These are phyloP conservation scores for Blepharisma stoltei DNA, from an alignment of 73 alveolate genomes.

Conservation along the genomic window DNA sequence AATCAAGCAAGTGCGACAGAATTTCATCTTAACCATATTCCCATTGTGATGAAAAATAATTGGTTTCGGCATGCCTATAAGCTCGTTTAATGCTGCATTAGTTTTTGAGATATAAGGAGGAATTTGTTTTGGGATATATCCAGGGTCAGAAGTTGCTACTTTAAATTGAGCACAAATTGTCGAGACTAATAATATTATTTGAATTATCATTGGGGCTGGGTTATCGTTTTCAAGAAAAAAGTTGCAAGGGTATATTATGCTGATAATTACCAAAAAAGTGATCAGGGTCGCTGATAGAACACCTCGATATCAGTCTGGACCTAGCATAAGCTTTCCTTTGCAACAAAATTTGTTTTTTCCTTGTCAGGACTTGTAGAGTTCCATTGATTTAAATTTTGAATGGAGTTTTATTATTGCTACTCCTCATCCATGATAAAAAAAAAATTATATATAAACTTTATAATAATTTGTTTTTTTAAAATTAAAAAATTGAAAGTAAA, in stretches of 20 bases:
- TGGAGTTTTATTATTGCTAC: too few species aligned
- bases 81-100: constrained; percentile 19
- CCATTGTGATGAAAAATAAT: constrained; percentile 16
- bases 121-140: constrained; percentile 30
- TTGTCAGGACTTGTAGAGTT: constrained; percentile 2
- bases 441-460: too few species aligned
- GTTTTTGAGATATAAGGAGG: constrained; percentile 11
- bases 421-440: too few species aligned
- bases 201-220: not conserved
- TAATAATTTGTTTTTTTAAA: too few species aligned
- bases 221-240: not conserved
- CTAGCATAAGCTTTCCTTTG: constrained; percentile 30
- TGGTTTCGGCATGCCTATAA: not conserved
- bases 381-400: not conserved
- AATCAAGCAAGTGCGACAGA: constrained; percentile 11
- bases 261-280: not conserved
- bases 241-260: not conserved
- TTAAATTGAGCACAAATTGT: not conserved
- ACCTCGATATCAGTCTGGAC: constrained; percentile 31
- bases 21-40: constrained; percentile 20
- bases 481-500: too few species aligned
- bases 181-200: not conserved
- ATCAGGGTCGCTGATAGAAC: not conserved
- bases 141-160: constrained; percentile 29
- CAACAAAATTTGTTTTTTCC: constrained; percentile 30